Evolutionary conservation across 495 filamentous ascomycete species (phyloP), one percentile per base, ranked within the genome.

Genomic region (Aspergillus saccharolyticus): DNA sequence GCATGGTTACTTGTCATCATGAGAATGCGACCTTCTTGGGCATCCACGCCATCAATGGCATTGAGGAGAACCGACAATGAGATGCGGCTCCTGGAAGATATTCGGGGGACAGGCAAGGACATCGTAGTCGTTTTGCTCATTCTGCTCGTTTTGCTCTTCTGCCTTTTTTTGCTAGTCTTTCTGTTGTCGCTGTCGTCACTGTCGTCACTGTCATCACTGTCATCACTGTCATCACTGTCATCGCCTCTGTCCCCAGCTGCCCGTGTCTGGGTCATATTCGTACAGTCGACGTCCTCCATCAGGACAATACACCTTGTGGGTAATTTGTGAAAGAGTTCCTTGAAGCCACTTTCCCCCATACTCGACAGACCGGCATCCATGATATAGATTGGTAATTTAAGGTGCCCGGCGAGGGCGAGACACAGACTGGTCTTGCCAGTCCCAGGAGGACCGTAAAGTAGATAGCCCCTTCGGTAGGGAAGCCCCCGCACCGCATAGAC

Each of bases 1-100:
- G 83, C 63, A 63, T 90, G 86, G 63, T 94, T 94, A 44, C 89
- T 91, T 3, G 89, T 92, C 88, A 94, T 92, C 59, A 94, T 86
- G 10, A 92, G 78, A 18, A 92, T 82, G 5, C 88, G 80, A 16
- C 89, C 89, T 66, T 92, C 88, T 52, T 84, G 82, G 0, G 83
- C 83, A 9, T 86, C 85, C 17, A 91, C 86, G 17, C 89, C 89
- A 60, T 92, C 89, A 28, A 94, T 80, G 33, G 88, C 88, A 60
- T 92, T 94, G 43, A 94, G 74, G 12, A 94, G 72, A 0, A 82
- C 88, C 1, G 88, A 91, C 14, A 94, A 80, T 0, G 86, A 86
- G 57, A 83, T 67, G 16, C 72, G 68, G 0, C 64, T 47, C 12
- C 68, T 64, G 0, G 64, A n/a, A n/a, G n/a, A n/a, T n/a, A n/a